Percentiles rank a stretch among this genome's conserved stretches.
Conservation (phyloP, 768 basidiomycete genomes). For the Mycena indigotica region DNA sequence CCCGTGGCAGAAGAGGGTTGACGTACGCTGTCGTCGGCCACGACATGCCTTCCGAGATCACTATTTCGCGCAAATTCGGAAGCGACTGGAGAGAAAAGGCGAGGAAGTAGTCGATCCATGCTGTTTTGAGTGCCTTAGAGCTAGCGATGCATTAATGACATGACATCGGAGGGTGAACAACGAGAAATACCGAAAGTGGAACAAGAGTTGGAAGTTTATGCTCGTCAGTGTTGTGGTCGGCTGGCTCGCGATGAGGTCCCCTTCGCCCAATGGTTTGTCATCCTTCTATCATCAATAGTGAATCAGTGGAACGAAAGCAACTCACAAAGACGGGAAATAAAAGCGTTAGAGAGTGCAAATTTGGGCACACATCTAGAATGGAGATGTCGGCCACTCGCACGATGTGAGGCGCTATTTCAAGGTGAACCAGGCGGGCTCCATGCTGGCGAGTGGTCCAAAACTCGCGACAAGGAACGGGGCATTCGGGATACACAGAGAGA, state of each 20-base stretch:
- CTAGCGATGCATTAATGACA: neutral
- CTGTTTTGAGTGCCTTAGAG: neutral
- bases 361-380: neutral
- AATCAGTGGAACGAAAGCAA: neutral
- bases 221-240: neutral
- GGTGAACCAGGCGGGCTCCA: neutral
- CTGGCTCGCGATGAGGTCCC: neutral
- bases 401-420: neutral
- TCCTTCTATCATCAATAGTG: neutral
- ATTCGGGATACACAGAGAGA: neutral
- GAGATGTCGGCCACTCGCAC: neutral
- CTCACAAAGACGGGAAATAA: neutral
- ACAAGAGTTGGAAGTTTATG: neutral
- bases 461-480: neutral
- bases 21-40: neutral
- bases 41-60: neutral
- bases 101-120: neutral
- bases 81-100: neutral
- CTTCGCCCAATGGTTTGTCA: neutral
- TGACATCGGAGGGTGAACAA: neutral
- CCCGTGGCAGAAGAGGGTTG: neutral
- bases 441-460: neutral
- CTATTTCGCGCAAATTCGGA: neutral
- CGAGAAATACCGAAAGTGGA: neutral
- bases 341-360: neutral